A percentile compares a stretch with the other conserved stretches of the same genome.
phyloP scores from a whole-genome alignment of 257 asterid species.

The Plantago major region DNA sequence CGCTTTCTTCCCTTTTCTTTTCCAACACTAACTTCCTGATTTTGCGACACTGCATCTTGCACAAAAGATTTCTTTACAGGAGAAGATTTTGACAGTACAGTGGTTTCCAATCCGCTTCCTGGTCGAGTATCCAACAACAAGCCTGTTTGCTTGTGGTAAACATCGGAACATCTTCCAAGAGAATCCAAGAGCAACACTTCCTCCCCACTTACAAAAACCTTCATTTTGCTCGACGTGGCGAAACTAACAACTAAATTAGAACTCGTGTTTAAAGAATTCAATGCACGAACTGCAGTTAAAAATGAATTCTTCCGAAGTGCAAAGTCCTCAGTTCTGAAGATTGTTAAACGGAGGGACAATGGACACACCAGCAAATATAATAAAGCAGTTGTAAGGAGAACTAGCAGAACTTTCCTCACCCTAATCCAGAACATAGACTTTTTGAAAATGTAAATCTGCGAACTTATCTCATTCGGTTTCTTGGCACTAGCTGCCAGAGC shows the following conservation, averaged over 20 bases:
- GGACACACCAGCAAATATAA: conserved; percentile 37
- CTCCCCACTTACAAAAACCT: conserved; percentile 28
- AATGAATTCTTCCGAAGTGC: conserved; percentile 34
- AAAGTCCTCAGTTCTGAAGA: conserved; percentile 28
- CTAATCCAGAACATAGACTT: conserved; percentile 53
- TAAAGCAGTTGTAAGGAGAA: conserved; percentile 39
- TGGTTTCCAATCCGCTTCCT: conserved; percentile 10
- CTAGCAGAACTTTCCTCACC: conserved; percentile 36
- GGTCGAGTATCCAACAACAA: conserved; percentile 19
- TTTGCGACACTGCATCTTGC: conserved; percentile 32
- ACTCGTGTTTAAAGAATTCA: conserved; percentile 25
- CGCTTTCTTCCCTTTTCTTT: conserved; percentile 67
- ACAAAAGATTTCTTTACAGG: conserved; percentile 30
- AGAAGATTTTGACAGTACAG: conserved; percentile 17
- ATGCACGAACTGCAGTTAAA: conserved; percentile 19
- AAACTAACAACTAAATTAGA: conserved; percentile 21
- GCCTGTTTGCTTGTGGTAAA: conserved; percentile 23
- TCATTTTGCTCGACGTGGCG: conserved; percentile 30
- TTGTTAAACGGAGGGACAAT: conserved; percentile 33
- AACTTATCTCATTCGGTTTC: conserved; percentile 9
- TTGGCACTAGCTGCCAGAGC: conserved; percentile 60
- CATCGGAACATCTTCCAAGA: conserved; percentile 21
- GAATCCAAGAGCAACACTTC: conserved; percentile 35
- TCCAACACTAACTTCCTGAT: conserved; percentile 47
- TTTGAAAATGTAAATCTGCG: conserved; percentile 52